phyloP scores from a whole-genome alignment of 148 eudicot species.

The Vaccinium corymbosum region DNA sequence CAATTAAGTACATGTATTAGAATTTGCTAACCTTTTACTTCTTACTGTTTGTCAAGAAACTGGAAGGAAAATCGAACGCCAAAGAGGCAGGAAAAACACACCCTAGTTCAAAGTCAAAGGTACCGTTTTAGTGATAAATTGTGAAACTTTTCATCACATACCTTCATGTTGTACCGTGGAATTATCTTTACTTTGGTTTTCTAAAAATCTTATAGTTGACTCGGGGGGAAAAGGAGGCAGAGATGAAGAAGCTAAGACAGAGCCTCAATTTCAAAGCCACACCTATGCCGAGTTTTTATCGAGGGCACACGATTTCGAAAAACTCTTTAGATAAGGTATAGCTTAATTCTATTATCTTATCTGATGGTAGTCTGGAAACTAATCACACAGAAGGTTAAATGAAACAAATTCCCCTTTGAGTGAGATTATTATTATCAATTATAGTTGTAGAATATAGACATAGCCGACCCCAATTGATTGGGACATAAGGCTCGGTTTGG shows the following conservation, averaged over 20 bases:
- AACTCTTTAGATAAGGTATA: constrained; percentile 38
- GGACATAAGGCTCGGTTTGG: no score
- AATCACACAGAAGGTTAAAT: background rate
- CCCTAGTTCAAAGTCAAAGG: constrained; percentile 44
- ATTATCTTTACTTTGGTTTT: background rate
- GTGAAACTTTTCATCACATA: background rate
- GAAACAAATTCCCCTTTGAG: background rate
- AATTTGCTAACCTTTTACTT: constrained; percentile 11
- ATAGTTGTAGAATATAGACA: background rate
- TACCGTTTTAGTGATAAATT: constrained; percentile 13
- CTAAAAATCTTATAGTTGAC: constrained; percentile 20
- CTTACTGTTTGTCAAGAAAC: constrained; percentile 41
- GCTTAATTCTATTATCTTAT: background rate
- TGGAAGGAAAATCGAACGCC: constrained; percentile 39
- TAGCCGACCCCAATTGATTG: no score
- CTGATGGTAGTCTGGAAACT: background rate
- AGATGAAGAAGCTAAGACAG: constrained; percentile 32
- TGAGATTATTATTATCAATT: background rate
- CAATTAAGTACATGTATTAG: background rate
- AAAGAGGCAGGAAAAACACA: constrained; percentile 38
- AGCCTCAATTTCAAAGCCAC: constrained; percentile 40
- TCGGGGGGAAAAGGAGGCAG: constrained; percentile 44
- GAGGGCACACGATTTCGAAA: constrained; percentile 30
- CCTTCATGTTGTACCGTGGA: background rate
- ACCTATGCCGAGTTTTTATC: constrained; percentile 39